Evolutionary conservation across 2,329 filamentous ascomycete genomes (phyloP), one percentile per base, ranked within the genome.

Genomic region (Fusarium camptoceras): DNA sequence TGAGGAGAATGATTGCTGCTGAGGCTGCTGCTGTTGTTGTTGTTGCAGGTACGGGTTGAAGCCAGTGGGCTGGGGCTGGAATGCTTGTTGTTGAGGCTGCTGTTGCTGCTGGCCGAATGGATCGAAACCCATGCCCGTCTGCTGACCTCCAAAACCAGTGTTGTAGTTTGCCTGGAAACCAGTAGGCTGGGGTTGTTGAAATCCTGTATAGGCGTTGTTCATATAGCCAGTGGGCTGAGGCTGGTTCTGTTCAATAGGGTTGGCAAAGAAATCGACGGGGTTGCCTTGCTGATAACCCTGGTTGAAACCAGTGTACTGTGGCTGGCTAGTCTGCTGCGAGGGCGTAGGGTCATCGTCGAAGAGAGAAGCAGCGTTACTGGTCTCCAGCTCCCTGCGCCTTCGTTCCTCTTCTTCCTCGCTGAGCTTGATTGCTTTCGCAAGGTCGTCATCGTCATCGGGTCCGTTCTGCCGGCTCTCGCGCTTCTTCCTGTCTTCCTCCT

Each of bases 221-320:
- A 88, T 83, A 72, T 84, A 92, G n/a, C 93, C 94, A 2, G 94
- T 97, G 5, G 89, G 91, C 79, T 97, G 94, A 46, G 88, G 87
- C 79, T 94, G 91, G 74, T 83, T 89, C 56, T 78, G 90, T 62
- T 95, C 93, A 76, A 98, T 91, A 15, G 94, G 94, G 80, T 99
- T 99, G 63, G 95, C 96, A 75, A 97, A 96, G 89, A 97, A 98
- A 81, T 99, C 96, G 20, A 99, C 96, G 15, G 94, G 93, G 60
- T 92, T 92, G 78, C 97, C 95, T 82, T 99, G 96, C 83, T 98
- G 94, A 77, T 99, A 99, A 48, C 95, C 95, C 82, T 97, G 94
- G 81, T 98, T 98, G 83, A 94, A 94, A 37, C 94, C 95, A 16
- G 94, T 98, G 42, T 88, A 89, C 81, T 94, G 93, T 37, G 92